Evolutionary conservation across 2,329 filamentous ascomycete species (phyloP), one percentile per base, ranked within the genome.

Genomic region (Trichoderma breve): DNA sequence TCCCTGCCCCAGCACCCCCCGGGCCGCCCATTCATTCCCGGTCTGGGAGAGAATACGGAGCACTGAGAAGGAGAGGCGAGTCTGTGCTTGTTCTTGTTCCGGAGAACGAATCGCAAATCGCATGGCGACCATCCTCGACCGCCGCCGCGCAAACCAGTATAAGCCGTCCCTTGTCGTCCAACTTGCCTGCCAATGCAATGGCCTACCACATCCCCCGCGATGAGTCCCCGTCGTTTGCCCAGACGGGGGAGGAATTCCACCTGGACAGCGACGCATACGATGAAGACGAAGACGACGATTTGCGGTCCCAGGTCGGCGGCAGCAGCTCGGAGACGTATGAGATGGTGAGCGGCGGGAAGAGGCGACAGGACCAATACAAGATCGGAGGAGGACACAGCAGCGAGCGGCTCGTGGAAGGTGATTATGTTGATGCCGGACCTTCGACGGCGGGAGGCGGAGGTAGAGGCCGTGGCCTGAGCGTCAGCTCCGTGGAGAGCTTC

Each of bases 201-300:
- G 65, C 66, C 60, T 77, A 77, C 77, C 74, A 73, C 69, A 74
- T 74, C 58, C 75, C 73, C 66, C 73, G 67, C 73, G 76, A 78
- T 71, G 75, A 76, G 24, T 78, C 79, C 65, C 79, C 81, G 24
- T 80, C 80, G n/a, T 83, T 83, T 74, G 81, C 82, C 65, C 82
- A 82, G 76, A 83, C 81, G 39, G 80, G 80, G 57, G 78, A 79
- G 60, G 81, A 82, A 62, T 79, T 82, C 74, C 76, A 72, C 64
- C 79, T 82, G 65, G 80, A 80, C 21, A 78, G 74, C 71, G 74
- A 74, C 47, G 75, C 74, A 36, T 75, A 76, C 26, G 72, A 72
- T 15, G 74, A 74, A n/a, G 66, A 70, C 21, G 66, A 69, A 18
- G 75, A 76, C 36, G 74, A 78, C 15, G 80, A 82, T 69, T 75